These are phyloP conservation scores for Panicum hallii DNA, from an alignment of 202 grass and related monocot genomes.

Conservation along the genomic window DNA sequence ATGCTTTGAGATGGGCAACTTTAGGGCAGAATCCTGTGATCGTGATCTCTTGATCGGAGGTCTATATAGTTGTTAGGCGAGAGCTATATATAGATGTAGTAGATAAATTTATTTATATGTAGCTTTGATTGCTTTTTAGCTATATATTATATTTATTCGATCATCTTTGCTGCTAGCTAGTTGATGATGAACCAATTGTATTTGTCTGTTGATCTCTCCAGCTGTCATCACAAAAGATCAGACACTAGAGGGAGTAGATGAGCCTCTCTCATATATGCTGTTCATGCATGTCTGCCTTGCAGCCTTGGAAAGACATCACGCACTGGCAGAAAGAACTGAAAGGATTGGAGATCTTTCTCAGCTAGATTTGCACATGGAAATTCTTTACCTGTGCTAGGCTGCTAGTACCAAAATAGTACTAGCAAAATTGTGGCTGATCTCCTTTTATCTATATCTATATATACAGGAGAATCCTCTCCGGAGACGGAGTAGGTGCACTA, in stretches of 20 bases:
- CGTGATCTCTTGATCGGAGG: conserved; percentile 21
- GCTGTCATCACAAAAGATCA: conserved; percentile 11
- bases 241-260: neutral
- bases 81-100: conserved; percentile 5
- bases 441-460: neutral
- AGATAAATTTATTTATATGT: conserved; percentile 26
- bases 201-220: conserved; percentile 37
- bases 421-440: neutral
- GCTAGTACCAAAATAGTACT: neutral
- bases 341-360: conserved; percentile 22
- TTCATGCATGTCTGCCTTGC: neutral
- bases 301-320: neutral
- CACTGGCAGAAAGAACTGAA: neutral
- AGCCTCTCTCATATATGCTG: conserved; percentile 7
- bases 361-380: neutral
- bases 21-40: conserved; percentile 48
- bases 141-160: neutral
- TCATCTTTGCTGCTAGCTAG: neutral
- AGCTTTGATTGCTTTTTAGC: conserved; percentile 27
- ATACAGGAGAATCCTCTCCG: neutral
- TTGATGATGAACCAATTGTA: conserved; percentile 32
- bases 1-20: conserved; percentile 37
- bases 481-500: neutral
- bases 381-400: neutral
- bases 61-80: conserved; percentile 33